A percentile compares a stretch with the other conserved stretches of the same genome.
These are phyloP conservation scores for Talaromyces sp. DNA, from an alignment of 2,329 filamentous ascomycete genomes.

Conservation along the genomic window DNA sequence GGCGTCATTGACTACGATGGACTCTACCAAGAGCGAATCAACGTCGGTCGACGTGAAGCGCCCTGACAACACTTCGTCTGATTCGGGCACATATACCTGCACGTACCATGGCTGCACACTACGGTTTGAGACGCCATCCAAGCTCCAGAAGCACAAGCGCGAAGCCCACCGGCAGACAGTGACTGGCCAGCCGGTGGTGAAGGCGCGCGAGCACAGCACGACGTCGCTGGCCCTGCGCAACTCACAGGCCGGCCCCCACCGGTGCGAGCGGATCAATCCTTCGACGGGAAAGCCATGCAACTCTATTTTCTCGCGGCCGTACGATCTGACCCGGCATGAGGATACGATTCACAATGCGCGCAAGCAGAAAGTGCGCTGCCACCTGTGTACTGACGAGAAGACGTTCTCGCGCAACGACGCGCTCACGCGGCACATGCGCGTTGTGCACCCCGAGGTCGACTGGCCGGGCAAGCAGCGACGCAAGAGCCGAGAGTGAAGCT, in stretches of 20 bases:
- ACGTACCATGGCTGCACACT: slow-evolving; percentile 87
- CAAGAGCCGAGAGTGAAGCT: slow-evolving; percentile 30
- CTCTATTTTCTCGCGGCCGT: slow-evolving; percentile 88
- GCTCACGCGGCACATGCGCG: slow-evolving; percentile 86
- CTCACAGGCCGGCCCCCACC: slow-evolving; percentile 87
- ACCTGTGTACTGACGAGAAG: slow-evolving; percentile 92
- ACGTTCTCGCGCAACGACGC: slow-evolving; percentile 95
- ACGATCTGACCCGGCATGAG: slow-evolving; percentile 93
- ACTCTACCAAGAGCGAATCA: slow-evolving; percentile 21
- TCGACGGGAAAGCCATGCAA: slow-evolving; percentile 93
- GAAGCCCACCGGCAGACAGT: slow-evolving; percentile 76
- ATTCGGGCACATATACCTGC: slow-evolving; percentile 89
- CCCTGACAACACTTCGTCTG: slow-evolving; percentile 63
- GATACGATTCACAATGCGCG: slow-evolving; percentile 94
- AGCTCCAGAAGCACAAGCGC: slow-evolving; percentile 91
- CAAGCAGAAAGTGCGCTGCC: slow-evolving; percentile 91
- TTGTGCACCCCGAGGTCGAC: slow-evolving; percentile 85
- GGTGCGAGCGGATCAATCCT: slow-evolving; percentile 88
- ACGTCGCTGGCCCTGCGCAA: slow-evolving; percentile 59
- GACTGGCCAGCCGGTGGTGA: slow-evolving; percentile 33
- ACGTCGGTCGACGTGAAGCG: slow-evolving; percentile 32
- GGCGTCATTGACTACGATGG: slow-evolving; percentile 47
- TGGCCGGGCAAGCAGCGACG: slow-evolving; percentile 62
- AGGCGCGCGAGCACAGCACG: slow-evolving; percentile 40
- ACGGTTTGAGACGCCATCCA: slow-evolving; percentile 80